phyloP scores from a whole-genome alignment of 169 alveolate genomes.

The Cryptosporidium ubiquitum region DNA sequence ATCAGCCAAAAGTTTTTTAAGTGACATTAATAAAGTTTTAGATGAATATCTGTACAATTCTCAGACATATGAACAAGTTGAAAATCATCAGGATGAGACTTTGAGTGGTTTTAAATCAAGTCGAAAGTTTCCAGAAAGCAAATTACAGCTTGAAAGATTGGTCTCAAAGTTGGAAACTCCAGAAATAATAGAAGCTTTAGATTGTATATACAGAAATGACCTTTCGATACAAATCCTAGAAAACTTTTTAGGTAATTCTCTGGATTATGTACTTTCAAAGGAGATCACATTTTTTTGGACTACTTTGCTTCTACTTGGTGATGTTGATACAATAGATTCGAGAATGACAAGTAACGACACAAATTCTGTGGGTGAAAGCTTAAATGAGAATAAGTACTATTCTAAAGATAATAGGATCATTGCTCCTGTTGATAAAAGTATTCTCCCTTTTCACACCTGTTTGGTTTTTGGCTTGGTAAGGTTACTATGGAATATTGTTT shows the following conservation, averaged over 20 bases:
- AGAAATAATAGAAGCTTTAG: constrained; percentile 17
- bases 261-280: not conserved
- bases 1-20: not conserved
- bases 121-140: not conserved
- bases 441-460: constrained; percentile 22
- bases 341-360: constrained; percentile 39
- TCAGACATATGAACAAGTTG: not conserved
- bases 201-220: not conserved
- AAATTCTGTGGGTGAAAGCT: not conserved
- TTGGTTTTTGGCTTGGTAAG: constrained; percentile 41
- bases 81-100: not conserved
- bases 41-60: not conserved
- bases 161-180: not conserved
- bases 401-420: not conserved
- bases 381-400: not conserved
- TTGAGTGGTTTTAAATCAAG: not conserved
- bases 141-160: constrained; percentile 8
- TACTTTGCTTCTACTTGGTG: not conserved
- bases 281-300: constrained; percentile 52
- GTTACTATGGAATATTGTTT: constrained; percentile 11
- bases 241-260: not conserved
- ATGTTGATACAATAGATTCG: not conserved
- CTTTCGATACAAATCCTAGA: constrained; percentile 8
- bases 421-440: not conserved
- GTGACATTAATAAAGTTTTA: not conserved